Evolutionary conservation across 2,329 filamentous ascomycete genomes (phyloP).

Genomic region (Apiospora hydei): DNA sequence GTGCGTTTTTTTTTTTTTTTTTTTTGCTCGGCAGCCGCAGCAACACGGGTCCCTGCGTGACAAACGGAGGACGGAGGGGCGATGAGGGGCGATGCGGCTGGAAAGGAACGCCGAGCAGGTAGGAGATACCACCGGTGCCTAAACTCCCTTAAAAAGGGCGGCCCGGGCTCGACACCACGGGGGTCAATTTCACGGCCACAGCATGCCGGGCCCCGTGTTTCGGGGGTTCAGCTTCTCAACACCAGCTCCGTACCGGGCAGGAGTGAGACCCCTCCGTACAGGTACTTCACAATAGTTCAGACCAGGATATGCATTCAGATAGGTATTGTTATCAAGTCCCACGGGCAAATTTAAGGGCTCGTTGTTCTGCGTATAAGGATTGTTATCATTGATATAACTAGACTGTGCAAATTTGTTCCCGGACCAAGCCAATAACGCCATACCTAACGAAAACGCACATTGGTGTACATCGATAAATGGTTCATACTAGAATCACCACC

Average conservation of each 20-base stretch:
- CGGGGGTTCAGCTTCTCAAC: too few relatives aligned
- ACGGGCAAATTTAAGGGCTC: too few relatives aligned
- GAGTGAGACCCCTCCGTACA: too few relatives aligned
- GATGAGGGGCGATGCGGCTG: not conserved
- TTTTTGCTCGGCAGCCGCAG: too few relatives aligned
- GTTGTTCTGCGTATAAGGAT: not conserved
- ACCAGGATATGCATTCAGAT: too few relatives aligned
- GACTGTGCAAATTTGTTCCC: slow-evolving; percentile 9
- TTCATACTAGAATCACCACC: not conserved
- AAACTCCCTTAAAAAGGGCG: too few relatives aligned
- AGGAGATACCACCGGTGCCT: not conserved
- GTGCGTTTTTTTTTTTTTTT: too few relatives aligned
- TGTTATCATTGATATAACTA: not conserved
- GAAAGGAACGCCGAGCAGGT: not conserved
- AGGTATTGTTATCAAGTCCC: too few relatives aligned
- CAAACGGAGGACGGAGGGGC: not conserved
- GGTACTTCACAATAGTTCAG: too few relatives aligned
- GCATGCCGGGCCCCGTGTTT: too few relatives aligned
- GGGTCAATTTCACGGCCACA: not conserved
- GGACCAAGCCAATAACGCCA: not conserved
- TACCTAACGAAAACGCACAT: not conserved
- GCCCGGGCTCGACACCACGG: not conserved
- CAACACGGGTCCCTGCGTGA: not conserved
- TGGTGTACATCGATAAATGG: not conserved
- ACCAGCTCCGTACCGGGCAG: too few relatives aligned